Evolutionary conservation across 805 yeast genomes (phyloP).

Genomic region (Wickerhamiella domercqiae): DNA sequence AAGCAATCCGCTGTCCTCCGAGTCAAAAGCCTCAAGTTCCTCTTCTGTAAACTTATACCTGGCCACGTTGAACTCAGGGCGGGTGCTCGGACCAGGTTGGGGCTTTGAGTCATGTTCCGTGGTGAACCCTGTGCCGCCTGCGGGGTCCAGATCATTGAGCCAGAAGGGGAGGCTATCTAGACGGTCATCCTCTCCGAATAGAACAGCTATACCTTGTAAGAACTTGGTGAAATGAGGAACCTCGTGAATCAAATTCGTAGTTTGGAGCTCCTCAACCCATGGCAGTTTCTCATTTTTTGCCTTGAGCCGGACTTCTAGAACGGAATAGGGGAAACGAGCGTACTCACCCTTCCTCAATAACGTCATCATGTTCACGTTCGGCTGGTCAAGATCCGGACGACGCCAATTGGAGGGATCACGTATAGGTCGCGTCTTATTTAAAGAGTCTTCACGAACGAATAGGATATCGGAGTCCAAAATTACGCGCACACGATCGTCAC

Average conservation of each 20-base stretch:
- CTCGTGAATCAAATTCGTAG: conserved; percentile 75
- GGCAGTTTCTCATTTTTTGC: conserved; percentile 25
- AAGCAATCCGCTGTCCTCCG: conserved; percentile 17
- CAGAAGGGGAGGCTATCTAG: conserved; percentile 86
- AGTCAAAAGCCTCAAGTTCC: conserved; percentile 36
- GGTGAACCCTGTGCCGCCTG: conserved; percentile 12
- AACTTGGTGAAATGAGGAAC: conserved; percentile 89
- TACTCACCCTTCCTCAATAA: conserved; percentile 75
- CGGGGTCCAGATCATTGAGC: conserved; percentile 82
- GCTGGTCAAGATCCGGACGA: conserved; percentile 69
- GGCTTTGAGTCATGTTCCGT: not conserved
- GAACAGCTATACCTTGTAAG: conserved; percentile 79
- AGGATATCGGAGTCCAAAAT: conserved; percentile 78
- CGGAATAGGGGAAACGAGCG: conserved; percentile 55
- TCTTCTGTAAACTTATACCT: conserved; percentile 29
- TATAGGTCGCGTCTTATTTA: conserved; percentile 71
- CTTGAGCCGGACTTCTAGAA: conserved; percentile 70
- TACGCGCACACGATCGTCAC: conserved; percentile 83
- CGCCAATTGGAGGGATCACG: conserved; percentile 88
- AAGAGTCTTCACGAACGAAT: conserved; percentile 80
- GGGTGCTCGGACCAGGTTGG: conserved; percentile 1
- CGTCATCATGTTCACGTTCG: conserved; percentile 52
- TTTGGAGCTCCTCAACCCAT: conserved; percentile 81
- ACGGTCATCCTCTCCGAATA: conserved; percentile 80
- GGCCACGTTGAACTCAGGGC: not conserved